phyloP scores from a whole-genome alignment of 352 stramenopile species.

The Saprolegnia parasitica region DNA sequence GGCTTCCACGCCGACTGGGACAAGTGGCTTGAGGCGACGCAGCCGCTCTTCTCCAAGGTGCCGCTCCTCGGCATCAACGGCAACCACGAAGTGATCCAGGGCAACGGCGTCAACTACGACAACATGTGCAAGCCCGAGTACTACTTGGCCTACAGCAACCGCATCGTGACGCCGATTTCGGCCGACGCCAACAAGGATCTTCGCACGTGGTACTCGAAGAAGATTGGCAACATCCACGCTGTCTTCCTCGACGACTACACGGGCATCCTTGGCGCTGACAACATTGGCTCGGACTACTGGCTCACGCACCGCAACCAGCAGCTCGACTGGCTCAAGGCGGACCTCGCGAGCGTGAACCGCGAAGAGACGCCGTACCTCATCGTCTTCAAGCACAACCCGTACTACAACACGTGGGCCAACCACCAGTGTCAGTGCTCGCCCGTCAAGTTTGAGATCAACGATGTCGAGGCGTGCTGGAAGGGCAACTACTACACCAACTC shows the following conservation, averaged over 20 bases:
- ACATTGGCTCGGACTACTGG: slow-evolving; percentile 42
- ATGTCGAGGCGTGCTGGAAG: slow-evolving; percentile 43
- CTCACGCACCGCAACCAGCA: slow-evolving; percentile 32
- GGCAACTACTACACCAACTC: slow-evolving; percentile 36
- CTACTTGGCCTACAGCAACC: slow-evolving; percentile 45
- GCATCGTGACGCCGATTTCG: slow-evolving; percentile 49
- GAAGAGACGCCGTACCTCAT: slow-evolving; percentile 5
- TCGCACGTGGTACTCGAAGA: slow-evolving; percentile 47
- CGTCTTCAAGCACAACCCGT: slow-evolving; percentile 36
- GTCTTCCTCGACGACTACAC: slow-evolving; percentile 68
- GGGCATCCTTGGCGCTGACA: slow-evolving; percentile 36
- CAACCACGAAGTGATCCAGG: slow-evolving; percentile 62
- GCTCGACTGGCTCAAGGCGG: slow-evolving; percentile 13
- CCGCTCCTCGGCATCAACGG: slow-evolving; percentile 49
- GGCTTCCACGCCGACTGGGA: slow-evolving; percentile 59
- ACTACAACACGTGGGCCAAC: slow-evolving; percentile 57
- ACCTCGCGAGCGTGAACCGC: slow-evolving; percentile 4
- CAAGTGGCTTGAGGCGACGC: slow-evolving; percentile 52
- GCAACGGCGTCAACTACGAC: slow-evolving; percentile 36
- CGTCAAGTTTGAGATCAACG: slow-evolving; percentile 40
- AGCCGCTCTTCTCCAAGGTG: slow-evolving; percentile 43
- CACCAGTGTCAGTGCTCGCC: slow-evolving; percentile 55
- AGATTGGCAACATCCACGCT: slow-evolving; percentile 52
- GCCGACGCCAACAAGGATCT: slow-evolving; percentile 36
- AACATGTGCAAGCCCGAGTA: slow-evolving; percentile 32